phyloP scores from a whole-genome alignment of 2,329 filamentous ascomycete genomes.

The Fusarium brachygibbosum region DNA sequence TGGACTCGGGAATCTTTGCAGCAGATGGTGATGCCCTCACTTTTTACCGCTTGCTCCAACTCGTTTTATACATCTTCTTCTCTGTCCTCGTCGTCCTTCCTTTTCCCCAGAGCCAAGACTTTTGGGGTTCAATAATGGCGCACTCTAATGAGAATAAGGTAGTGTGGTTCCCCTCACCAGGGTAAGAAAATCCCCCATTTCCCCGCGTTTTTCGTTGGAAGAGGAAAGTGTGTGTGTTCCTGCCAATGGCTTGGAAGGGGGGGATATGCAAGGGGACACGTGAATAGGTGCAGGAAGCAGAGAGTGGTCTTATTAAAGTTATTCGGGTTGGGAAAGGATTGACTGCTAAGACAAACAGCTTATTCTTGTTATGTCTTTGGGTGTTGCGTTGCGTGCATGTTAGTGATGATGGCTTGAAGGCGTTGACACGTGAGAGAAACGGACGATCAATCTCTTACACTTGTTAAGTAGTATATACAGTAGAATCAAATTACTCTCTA shows the following conservation, averaged over 20 bases:
- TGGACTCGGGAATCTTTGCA: constrained; percentile 26
- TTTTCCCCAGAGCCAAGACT: constrained; percentile 36
- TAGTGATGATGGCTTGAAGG: constrained; percentile 10
- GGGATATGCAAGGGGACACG: constrained; percentile 17
- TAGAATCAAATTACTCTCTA: not conserved
- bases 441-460: not conserved
- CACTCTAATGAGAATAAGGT: constrained; percentile 25
- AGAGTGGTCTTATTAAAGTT: constrained; percentile 31
- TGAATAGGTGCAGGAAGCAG: constrained; percentile 29
- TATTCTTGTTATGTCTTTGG: not conserved
- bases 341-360: not conserved
- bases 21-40: constrained; percentile 31
- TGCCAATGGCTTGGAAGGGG: constrained; percentile 11
- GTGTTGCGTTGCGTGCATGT: constrained; percentile 21
- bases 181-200: constrained; percentile 44
- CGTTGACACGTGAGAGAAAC: constrained; percentile 14
- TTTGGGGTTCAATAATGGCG: constrained; percentile 38
- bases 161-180: constrained; percentile 33
- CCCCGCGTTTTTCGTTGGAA: constrained; percentile 43
- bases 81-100: not conserved
- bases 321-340: constrained; percentile 3
- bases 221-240: not conserved
- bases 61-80: constrained; percentile 30
- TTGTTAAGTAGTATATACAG: not conserved
- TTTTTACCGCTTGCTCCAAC: constrained; percentile 31